Evolutionary conservation across 116 monocot species (phyloP).

Genomic region (Dioscorea cayenensis): DNA sequence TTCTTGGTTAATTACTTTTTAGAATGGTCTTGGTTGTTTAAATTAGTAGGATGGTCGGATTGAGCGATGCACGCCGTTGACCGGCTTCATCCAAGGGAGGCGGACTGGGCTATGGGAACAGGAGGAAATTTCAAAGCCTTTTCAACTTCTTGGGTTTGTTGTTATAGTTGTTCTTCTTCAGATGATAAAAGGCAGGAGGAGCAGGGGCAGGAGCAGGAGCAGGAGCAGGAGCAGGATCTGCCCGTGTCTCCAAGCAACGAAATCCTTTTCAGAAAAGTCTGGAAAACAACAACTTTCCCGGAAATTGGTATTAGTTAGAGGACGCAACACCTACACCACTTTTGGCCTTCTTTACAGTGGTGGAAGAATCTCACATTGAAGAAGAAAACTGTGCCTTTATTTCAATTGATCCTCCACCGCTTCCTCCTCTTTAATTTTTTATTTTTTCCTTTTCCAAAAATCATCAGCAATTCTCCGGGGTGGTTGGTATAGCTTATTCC

Average conservation of each 20-base stretch:
- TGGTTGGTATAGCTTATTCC: no score
- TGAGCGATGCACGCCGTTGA: background rate
- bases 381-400: no score
- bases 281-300: background rate
- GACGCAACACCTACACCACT: no score
- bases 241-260: background rate
- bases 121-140: background rate
- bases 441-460: no score
- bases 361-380: no score
- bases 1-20: no score
- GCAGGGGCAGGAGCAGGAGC: background rate
- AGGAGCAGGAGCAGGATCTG: background rate
- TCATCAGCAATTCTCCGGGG: no score
- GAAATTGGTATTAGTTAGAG: background rate
- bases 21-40: no score
- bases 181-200: background rate
- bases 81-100: background rate
- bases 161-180: background rate
- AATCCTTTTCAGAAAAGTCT: background rate
- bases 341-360: background rate
- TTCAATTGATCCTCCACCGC: no score
- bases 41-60: no score
- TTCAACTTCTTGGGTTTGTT: no score
- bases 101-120: background rate
- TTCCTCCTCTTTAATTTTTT: no score